phyloP scores from a whole-genome alignment of 768 basidiomycete species.

The Tulasnella sp. region DNA sequence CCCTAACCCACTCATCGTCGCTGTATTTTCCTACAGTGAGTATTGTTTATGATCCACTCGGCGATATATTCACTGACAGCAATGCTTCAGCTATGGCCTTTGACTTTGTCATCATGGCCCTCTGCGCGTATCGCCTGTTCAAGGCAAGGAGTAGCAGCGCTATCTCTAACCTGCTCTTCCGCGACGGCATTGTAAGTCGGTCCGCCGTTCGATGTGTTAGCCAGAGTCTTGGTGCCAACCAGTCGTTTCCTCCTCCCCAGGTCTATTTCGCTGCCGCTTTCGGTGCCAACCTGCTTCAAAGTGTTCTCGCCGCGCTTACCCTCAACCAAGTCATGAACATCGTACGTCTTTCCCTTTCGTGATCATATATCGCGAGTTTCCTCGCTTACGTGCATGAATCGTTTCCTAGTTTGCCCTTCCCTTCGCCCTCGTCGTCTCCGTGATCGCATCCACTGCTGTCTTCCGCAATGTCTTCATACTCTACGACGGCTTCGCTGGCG shows the following conservation, averaged over 20 bases:
- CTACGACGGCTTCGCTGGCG: not conserved
- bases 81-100: constrained; percentile 3
- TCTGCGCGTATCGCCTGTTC: constrained; percentile 3
- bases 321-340: constrained; percentile 11
- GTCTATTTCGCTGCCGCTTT: constrained; percentile 9
- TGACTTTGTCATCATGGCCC: constrained; percentile 10
- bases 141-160: not conserved
- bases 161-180: constrained; percentile 1
- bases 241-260: not conserved
- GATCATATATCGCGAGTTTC: not conserved
- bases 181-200: constrained; percentile 11
- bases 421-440: constrained; percentile 9
- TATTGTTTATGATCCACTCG: not conserved
- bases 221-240: not conserved
- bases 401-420: constrained; percentile 1
- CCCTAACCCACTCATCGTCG: not conserved
- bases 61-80: not conserved
- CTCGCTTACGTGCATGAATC: not conserved
- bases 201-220: not conserved
- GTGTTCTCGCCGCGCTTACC: not conserved
- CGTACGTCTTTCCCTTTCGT: not conserved
- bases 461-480: constrained; percentile 4
- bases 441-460: constrained; percentile 6
- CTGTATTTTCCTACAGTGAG: constrained; percentile 10
- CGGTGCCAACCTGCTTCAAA: constrained; percentile 3